Percentiles rank a stretch among this genome's conserved stretches.
Evolutionary conservation across 192 early-diverging fungal species (phyloP).

Genomic region (Coemansia sp.): DNA sequence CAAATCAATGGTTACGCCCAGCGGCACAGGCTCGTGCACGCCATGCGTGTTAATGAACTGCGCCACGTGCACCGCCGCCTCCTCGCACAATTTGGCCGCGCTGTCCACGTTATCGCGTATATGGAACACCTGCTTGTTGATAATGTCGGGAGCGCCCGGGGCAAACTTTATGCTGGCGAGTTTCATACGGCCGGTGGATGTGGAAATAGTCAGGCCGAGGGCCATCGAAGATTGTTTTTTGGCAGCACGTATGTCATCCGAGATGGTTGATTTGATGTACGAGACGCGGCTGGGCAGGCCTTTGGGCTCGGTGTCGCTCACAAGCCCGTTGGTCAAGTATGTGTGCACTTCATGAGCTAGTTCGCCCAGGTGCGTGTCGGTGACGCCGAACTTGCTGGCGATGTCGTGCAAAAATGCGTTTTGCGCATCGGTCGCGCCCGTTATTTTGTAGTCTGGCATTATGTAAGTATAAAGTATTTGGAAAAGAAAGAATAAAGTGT

Average conservation of each 20-base stretch:
- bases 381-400: slow-evolving; percentile 18
- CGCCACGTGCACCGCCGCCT: slow-evolving; percentile 77
- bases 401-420: slow-evolving; percentile 29
- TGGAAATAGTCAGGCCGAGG: slow-evolving; percentile 37
- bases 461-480: slow-evolving; percentile 3
- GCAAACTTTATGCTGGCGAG: slow-evolving; percentile 38
- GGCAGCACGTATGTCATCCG: slow-evolving; percentile 20
- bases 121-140: slow-evolving; percentile 47
- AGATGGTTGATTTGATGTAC: slow-evolving; percentile 19
- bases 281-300: slow-evolving; percentile 27
- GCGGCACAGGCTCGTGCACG: slow-evolving; percentile 5
- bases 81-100: slow-evolving; percentile 55
- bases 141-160: slow-evolving; percentile 7
- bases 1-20: slow-evolving; percentile 94
- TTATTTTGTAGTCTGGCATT: slow-evolving; percentile 15
- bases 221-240: not conserved
- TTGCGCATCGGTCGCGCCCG: slow-evolving; percentile 29
- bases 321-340: slow-evolving; percentile 15
- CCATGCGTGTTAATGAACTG: slow-evolving; percentile 63
- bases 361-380: slow-evolving; percentile 14
- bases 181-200: slow-evolving; percentile 20
- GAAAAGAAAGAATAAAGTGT: slow-evolving; percentile 1
- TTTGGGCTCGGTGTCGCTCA: slow-evolving; percentile 4
- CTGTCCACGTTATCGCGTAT: slow-evolving; percentile 2
- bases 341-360: slow-evolving; percentile 23